A percentile compares a stretch with the other conserved stretches of the same genome.
Conservation (phyloP, 768 basidiomycete genomes). For the Kockovaella imperatae region DNA sequence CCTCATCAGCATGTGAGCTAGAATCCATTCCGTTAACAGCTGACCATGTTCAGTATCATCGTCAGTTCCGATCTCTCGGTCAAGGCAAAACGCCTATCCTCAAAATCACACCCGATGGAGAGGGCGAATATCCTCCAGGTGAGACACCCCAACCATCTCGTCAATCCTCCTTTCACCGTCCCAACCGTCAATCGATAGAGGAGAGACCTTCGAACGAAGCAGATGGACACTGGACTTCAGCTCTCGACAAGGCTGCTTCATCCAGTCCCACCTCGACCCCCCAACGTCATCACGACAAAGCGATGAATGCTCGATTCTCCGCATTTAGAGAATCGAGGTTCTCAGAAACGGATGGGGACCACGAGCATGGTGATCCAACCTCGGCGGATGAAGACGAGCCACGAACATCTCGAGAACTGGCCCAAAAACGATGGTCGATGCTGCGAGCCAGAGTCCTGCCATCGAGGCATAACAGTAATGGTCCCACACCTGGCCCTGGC, state of each 20-base stretch:
- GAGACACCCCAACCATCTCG: slow-evolving; percentile 21
- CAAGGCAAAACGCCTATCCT: slow-evolving; percentile 17
- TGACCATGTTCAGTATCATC: background rate
- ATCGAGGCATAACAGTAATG: slow-evolving; percentile 4
- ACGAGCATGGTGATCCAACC: background rate
- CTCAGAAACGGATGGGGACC: background rate
- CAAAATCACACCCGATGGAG: slow-evolving; percentile 37
- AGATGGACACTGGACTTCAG: slow-evolving; percentile 7
- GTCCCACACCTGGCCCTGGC: slow-evolving; percentile 16
- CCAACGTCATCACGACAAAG: background rate
- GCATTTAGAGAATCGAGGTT: slow-evolving; percentile 5
- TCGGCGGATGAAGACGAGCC: slow-evolving; percentile 8
- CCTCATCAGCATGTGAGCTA: slow-evolving; percentile 32
- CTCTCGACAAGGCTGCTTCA: slow-evolving; percentile 2
- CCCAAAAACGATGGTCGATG: slow-evolving; percentile 34
- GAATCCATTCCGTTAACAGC: too few relatives aligned
- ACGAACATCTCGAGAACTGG: slow-evolving; percentile 11
- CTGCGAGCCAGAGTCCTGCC: slow-evolving; percentile 33
- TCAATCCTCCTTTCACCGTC: slow-evolving; percentile 7
- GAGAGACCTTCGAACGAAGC: slow-evolving; percentile 3
- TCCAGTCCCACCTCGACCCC: background rate
- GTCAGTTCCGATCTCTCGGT: background rate
- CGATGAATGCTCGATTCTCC: slow-evolving; percentile 3
- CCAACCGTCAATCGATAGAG: slow-evolving; percentile 6
- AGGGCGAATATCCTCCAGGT: slow-evolving; percentile 37